Conservation (phyloP, 2,329 filamentous ascomycete genomes). For the Daldinia sp. region DNA sequence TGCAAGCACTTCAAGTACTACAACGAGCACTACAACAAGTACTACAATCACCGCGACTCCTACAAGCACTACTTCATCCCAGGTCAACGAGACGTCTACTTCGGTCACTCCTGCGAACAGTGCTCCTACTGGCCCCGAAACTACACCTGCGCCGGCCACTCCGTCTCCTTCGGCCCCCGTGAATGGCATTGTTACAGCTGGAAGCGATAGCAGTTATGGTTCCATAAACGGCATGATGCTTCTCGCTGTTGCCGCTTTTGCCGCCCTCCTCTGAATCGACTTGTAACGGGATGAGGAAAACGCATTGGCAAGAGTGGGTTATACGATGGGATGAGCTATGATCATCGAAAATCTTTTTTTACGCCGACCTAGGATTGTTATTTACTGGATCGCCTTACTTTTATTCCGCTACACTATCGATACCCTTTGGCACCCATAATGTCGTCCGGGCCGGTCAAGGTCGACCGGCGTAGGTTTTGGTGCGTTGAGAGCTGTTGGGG, state of each 20-base stretch:
- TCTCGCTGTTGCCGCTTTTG: conserved; percentile 29
- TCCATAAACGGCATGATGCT: conserved; percentile 18
- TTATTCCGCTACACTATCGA: conserved; percentile 31
- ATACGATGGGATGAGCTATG: conserved; percentile 37
- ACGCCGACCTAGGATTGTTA: conserved; percentile 10
- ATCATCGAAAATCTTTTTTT: conserved; percentile 22
- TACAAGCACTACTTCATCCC: not conserved
- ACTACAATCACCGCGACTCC: conserved; percentile 3
- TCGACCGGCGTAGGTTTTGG: conserved; percentile 17
- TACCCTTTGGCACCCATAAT: conserved; percentile 30
- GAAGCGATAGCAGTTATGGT: conserved; percentile 19
- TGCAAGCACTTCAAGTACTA: conserved; percentile 9
- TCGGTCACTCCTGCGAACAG: not conserved
- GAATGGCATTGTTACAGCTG: conserved; percentile 32
- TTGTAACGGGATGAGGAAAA: conserved; percentile 9
- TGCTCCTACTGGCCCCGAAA: not conserved
- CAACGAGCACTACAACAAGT: conserved; percentile 7
- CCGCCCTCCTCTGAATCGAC: conserved; percentile 28
- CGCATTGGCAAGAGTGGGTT: conserved; percentile 13
- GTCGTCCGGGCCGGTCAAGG: conserved; percentile 12
- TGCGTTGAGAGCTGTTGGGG: conserved; percentile 19
- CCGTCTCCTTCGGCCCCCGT: conserved; percentile 26
- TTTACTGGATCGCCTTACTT: conserved; percentile 13
- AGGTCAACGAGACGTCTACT: not conserved
- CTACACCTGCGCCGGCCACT: conserved; percentile 12